Conservation (phyloP, 441 rosid genomes). For the Adansonia grandidieri region DNA sequence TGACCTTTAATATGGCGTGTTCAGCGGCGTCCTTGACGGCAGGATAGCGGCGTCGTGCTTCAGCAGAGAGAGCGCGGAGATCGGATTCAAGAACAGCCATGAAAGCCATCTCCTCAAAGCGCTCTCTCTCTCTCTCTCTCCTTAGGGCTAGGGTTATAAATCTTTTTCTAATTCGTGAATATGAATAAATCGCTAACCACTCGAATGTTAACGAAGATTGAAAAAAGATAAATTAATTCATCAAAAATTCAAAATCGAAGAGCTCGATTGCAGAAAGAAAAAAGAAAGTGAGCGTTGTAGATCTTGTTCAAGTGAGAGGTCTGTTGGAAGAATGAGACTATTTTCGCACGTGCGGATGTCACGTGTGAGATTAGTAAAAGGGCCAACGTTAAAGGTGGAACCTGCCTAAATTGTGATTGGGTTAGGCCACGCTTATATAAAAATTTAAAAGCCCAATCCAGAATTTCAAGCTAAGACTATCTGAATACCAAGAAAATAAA, state of each 20-base stretch:
- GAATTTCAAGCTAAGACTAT: neutral
- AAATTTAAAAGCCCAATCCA: neutral
- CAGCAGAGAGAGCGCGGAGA: slow-evolving; percentile 96
- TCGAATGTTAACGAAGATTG: neutral
- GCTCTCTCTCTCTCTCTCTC: slow-evolving; percentile 13
- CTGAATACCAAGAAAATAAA: neutral
- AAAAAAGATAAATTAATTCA: neutral
- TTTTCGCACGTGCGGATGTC: slow-evolving; percentile 15
- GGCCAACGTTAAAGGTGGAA: neutral
- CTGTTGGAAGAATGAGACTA: slow-evolving; percentile 8
- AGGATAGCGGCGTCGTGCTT: slow-evolving; percentile 92
- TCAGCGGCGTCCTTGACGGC: slow-evolving; percentile 94
- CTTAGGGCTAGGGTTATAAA: neutral
- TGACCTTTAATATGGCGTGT: slow-evolving; percentile 91
- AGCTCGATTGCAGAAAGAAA: slow-evolving; percentile 4
- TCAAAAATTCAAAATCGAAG: neutral
- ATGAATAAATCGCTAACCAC: neutral
- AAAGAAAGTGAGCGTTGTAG: neutral
- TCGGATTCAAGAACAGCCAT: slow-evolving; percentile 95
- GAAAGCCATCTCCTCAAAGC: slow-evolving; percentile 68
- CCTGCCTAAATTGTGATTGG: neutral
- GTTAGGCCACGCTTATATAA: neutral
- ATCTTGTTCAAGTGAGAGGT: slow-evolving; percentile 20
- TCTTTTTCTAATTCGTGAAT: neutral
- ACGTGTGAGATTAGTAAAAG: neutral